Conservation (phyloP, 352 stramenopile species). For the Thalassiosira hispida region DNA sequence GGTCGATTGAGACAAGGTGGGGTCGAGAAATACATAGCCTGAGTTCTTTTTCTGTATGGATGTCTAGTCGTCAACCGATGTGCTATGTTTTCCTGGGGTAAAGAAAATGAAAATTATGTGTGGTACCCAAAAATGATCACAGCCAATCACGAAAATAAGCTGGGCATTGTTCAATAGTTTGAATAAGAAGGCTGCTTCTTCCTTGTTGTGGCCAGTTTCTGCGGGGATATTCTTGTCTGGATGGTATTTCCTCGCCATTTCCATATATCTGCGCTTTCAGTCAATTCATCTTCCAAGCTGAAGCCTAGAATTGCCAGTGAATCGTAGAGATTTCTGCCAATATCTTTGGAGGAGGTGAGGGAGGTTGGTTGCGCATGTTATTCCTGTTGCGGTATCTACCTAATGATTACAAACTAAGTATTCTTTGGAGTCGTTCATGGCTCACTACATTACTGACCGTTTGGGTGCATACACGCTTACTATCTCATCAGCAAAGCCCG, state of each 20-base stretch:
- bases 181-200: constrained; percentile 16
- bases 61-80: too few relatives aligned
- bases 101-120: too few relatives aligned
- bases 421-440: background rate
- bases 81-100: too few relatives aligned
- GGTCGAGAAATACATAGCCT: too few relatives aligned
- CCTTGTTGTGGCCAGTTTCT: constrained; percentile 16
- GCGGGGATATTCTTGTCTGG: constrained; percentile 22
- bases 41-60: too few relatives aligned
- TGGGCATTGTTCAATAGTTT: constrained; percentile 20
- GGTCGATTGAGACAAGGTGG: too few relatives aligned
- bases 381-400: too few relatives aligned
- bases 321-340: constrained; percentile 5
- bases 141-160: background rate
- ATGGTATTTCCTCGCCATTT: constrained; percentile 20
- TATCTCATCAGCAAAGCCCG: constrained; percentile 94
- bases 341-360: background rate
- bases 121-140: too few relatives aligned
- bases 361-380: background rate
- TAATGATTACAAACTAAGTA: background rate
- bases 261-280: constrained; percentile 12
- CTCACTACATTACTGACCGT: background rate
- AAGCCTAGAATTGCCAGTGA: constrained; percentile 14
- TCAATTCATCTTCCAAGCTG: background rate
- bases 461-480: constrained; percentile 91